A percentile compares a stretch with the other conserved stretches of the same genome.
Evolutionary conservation across 2,329 filamentous ascomycete genomes (phyloP).

Genomic region (Diaporthe sp.): DNA sequence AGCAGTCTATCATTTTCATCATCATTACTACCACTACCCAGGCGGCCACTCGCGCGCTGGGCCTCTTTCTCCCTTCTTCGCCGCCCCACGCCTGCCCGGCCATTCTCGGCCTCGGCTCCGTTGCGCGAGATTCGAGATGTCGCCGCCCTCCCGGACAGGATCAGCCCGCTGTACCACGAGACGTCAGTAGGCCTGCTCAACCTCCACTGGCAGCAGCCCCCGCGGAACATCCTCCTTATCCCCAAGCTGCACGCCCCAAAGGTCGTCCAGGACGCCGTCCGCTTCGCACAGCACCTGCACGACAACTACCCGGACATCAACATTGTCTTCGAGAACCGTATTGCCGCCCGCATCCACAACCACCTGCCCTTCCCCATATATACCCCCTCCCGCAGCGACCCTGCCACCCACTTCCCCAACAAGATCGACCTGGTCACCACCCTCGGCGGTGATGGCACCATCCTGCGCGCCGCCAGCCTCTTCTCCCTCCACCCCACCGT

Average conservation of each 20-base stretch:
- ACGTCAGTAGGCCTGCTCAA: conserved; percentile 66
- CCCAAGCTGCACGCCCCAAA: conserved; percentile 70
- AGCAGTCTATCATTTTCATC: not conserved
- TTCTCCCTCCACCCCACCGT: conserved; percentile 87
- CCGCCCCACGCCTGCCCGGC: conserved; percentile 45
- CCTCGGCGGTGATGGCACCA: conserved; percentile 93
- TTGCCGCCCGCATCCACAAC: conserved; percentile 79
- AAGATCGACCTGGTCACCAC: conserved; percentile 93
- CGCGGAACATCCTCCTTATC: conserved; percentile 69
- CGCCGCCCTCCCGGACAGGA: conserved; percentile 64
- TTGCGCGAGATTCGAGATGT: conserved; percentile 65
- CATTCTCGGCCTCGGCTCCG: conserved; percentile 63
- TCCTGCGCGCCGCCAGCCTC: conserved; percentile 86
- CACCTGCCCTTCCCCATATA: conserved; percentile 82
- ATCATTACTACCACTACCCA: not conserved
- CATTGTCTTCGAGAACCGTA: conserved; percentile 84
- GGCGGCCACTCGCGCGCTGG: conserved; percentile 31
- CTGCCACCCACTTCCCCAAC: conserved; percentile 70
- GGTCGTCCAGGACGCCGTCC: conserved; percentile 65
- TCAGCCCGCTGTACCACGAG: conserved; percentile 75
- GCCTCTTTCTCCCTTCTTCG: not conserved
- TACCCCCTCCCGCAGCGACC: conserved; percentile 61
- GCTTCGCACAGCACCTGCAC: conserved; percentile 79
- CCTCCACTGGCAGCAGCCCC: conserved; percentile 67
- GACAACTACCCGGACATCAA: conserved; percentile 84